Conservation (phyloP, 129 eudicot species). For the Helianthus tuberosus region DNA sequence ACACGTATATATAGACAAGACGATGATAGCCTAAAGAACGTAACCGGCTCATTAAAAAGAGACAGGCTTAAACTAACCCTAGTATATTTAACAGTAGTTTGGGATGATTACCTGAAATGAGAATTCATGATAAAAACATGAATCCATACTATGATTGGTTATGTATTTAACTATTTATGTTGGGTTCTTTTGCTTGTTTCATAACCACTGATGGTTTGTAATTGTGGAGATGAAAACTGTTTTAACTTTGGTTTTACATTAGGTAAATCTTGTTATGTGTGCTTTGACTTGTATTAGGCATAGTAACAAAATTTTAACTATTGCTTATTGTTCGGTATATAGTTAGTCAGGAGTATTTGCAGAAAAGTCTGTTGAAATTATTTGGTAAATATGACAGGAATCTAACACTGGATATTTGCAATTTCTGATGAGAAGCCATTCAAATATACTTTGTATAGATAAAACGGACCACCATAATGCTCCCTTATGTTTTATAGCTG, state of each 20-base stretch:
- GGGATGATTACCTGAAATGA: background rate
- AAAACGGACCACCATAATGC: background rate
- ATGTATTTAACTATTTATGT: background rate
- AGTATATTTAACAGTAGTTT: background rate
- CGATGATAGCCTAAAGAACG: background rate
- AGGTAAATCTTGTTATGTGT: background rate
- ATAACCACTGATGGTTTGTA: background rate
- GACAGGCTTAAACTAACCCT: background rate
- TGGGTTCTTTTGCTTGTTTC: background rate
- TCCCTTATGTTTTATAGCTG: background rate
- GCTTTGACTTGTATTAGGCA: background rate
- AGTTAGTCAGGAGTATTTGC: background rate
- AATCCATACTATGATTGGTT: slow-evolving; percentile 4
- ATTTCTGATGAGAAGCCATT: background rate
- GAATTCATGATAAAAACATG: background rate
- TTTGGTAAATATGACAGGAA: background rate
- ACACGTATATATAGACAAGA: background rate
- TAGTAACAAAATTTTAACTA: background rate
- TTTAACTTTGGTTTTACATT: background rate
- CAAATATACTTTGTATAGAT: background rate
- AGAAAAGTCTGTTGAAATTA: background rate
- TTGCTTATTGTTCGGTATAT: background rate
- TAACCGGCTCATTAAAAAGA: background rate
- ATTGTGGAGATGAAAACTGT: background rate
- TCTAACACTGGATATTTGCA: background rate